Conservation (phyloP, 805 yeast genomes). For the Wickerhamomyces bovis region DNA sequence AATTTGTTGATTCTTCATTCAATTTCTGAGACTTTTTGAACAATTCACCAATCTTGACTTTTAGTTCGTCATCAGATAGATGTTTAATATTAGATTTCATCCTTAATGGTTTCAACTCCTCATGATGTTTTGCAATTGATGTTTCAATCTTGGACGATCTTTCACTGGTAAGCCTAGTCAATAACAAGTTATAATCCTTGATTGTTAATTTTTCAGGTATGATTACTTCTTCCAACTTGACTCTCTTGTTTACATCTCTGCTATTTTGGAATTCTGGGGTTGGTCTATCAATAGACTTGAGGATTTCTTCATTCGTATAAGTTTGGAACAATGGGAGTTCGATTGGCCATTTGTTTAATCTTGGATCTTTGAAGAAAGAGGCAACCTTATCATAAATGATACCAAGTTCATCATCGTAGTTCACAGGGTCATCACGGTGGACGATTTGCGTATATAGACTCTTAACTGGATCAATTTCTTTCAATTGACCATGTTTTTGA, state of each 20-base stretch:
- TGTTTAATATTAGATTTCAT: constrained; percentile 36
- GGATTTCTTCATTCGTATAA: constrained; percentile 14
- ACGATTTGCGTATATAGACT: constrained; percentile 22
- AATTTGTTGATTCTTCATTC: constrained; percentile 13
- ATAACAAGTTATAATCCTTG: constrained; percentile 30
- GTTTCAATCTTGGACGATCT: constrained; percentile 26
- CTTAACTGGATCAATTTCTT: not conserved
- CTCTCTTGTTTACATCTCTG: constrained; percentile 2
- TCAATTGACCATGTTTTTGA: constrained; percentile 33
- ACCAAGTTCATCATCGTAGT: constrained; percentile 19
- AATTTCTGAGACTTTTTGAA: constrained; percentile 28
- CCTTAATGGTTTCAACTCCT: constrained; percentile 24
- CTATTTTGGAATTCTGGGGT: not conserved
- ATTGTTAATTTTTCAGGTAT: constrained; percentile 19
- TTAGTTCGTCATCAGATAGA: constrained; percentile 31
- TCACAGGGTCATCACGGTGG: constrained; percentile 9
- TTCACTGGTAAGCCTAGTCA: constrained; percentile 33
- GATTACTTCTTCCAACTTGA: constrained; percentile 11
- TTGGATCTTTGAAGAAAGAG: constrained; percentile 10
- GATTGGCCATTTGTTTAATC: constrained; percentile 4
- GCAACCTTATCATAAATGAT: constrained; percentile 4
- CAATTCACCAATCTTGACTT: constrained; percentile 33
- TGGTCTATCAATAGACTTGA: constrained; percentile 7
- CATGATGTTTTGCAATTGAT: constrained; percentile 15
- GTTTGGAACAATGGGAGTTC: constrained; percentile 12